phyloP scores from a whole-genome alignment of 2,329 filamentous ascomycete genomes.

The Colletotrichum sp. region DNA sequence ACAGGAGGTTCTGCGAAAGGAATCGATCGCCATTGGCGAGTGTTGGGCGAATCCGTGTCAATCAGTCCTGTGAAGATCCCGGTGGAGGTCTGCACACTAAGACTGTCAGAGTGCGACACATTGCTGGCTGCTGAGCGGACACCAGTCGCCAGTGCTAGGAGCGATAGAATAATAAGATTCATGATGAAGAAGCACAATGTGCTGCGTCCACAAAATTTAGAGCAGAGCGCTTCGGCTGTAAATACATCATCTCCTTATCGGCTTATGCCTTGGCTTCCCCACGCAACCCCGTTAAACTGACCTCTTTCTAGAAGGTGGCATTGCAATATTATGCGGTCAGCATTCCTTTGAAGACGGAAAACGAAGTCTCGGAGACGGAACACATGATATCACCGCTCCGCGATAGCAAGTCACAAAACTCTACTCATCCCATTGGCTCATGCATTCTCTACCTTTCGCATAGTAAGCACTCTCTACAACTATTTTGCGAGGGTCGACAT shows the following conservation, averaged over 20 bases:
- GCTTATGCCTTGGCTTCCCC: not conserved
- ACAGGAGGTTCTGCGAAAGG: slow-evolving; percentile 41
- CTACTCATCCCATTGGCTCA: not conserved
- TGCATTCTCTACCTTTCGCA: not conserved
- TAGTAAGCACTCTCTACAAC: not conserved
- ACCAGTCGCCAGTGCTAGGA: not conserved
- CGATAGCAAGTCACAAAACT: not conserved
- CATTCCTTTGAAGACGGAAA: not conserved
- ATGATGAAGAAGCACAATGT: not conserved
- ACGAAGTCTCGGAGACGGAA: not conserved
- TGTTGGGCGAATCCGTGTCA: slow-evolving; percentile 33
- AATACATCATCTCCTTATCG: not conserved
- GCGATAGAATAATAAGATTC: not conserved
- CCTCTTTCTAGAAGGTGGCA: slow-evolving; percentile 4
- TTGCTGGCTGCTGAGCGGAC: not conserved
- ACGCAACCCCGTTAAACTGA: not conserved
- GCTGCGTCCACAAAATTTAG: not conserved
- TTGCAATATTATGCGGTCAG: not conserved
- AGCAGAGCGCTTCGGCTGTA: not conserved
- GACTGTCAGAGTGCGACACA: not conserved
- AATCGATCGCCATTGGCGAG: slow-evolving; percentile 40
- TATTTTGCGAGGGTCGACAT: not conserved
- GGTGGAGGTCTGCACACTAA: slow-evolving; percentile 33
- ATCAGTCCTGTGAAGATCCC: slow-evolving; percentile 37
- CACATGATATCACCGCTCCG: not conserved